Base-by-base conservation (phyloP, 768 basidiomycete species). In the Obba rivulosa region DNA sequence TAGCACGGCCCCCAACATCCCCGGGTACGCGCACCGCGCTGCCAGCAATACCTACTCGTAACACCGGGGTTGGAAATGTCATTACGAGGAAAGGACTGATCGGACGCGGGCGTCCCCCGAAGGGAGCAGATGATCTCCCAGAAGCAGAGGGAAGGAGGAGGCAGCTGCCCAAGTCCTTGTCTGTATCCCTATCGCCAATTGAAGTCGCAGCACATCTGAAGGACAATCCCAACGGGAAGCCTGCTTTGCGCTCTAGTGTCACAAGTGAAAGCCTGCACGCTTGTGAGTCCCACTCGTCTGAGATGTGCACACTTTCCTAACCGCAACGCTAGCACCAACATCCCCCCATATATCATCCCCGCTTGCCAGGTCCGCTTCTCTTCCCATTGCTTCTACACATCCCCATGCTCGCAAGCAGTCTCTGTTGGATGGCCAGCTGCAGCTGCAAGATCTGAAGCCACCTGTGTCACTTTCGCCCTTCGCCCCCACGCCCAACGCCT, bases 391-490 rank as follows among this genome's bases (percentile, higher is more conserved):
- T 1, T 68, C 79, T 1, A 73, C 78, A 36, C 87, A 90, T 57
- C 87, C 87, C 0, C 87, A 90, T 52, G 87, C 85, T 0, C 79
- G 87, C 28, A 90, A 89, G 61, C 72, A 79, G 17, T 90, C 87
- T 16, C 65, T 87, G 3, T 49, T 80, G 10, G 82, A 85, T 55
- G 78, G 76, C 1, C 70, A 69, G 16, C 46, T 66, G 7, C 66
- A 66, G 39, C 44, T 69, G 21, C 61, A 66, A 28, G 66, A 66
- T 34, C 23, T 56, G 34, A 41, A 42, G 3, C 41, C 44, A 5
- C 53, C 57, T 8, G 31, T 59, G 20, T 45, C 56, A 11, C 38
- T 50, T 13, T 54, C 57, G 11, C 49, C 63, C 13, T 43, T 51
- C 10, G 41, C 56, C 3, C 54, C 58, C n/a, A 55, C 62, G 1